Base-by-base conservation (phyloP, 129 eudicot genomes). In the Erigeron canadensis region DNA sequence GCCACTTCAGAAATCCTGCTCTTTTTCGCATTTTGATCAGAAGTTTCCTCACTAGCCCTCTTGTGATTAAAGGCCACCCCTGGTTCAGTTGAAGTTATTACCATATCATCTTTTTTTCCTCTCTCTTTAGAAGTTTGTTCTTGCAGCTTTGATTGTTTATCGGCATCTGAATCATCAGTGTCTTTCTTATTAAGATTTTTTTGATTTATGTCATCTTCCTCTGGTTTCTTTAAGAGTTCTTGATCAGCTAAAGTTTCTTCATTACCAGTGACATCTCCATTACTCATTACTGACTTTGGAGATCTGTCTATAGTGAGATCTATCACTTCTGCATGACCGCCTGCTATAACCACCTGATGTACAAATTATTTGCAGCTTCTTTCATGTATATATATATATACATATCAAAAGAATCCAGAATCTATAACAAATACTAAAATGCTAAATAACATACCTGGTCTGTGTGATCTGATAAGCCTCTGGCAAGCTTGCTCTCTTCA, bases 211-310 rank as follows among this genome's bases (percentile, higher is more conserved):
- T 78, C 83, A 63, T 82, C 83, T 67, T 74, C 81, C 37, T 86
- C 75, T 39, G 55, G 77, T 53, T 87, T 75, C 67, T 58, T 75
- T 53, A 77, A 59, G 10, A 80, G 21, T 61, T 86, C 86, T 7
- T 84, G 81, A 64, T 66, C 86, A 75, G 47, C 80, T 9, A 75
- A 70, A 19, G 58, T 69, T 70, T 75, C 90, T 70, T 78, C 82
- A 44, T 73, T 77, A 13, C 69, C 78, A 8, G 53, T 69, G 69
- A 71, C 87, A 13, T 65, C 60, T 50, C 89, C 89, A 69, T 87
- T 91, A 81, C 89, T 83, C 84, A 72, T 74, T 62, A 73, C 75
- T 39, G 88, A 70, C 71, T 84, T 87, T 61, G 84, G 81, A 62
- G 97, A 85, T 53, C 75, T 61, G 39, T 68, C 72, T 23, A 57